Evolutionary conservation across 1,284 basidiomycete species (phyloP).

Genomic region (Singerocomus rubriflavus): DNA sequence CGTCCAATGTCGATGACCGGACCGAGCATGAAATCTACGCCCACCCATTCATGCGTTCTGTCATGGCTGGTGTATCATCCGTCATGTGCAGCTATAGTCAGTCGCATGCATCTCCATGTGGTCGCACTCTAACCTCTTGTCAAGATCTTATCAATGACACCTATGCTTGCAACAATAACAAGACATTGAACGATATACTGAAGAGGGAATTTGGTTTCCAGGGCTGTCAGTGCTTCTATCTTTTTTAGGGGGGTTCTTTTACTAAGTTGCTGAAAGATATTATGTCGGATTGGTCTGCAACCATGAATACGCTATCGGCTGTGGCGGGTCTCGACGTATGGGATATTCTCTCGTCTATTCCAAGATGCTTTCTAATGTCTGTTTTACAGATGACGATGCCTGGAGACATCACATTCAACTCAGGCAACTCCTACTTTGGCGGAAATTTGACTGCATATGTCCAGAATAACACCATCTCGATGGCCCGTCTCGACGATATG

Average conservation of each 20-base stretch:
- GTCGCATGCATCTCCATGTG: slow-evolving; percentile 11
- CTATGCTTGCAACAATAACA: slow-evolving; percentile 53
- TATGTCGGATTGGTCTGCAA: slow-evolving; percentile 45
- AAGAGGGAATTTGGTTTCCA: slow-evolving; percentile 60
- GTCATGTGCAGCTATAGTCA: slow-evolving; percentile 76
- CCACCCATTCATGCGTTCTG: slow-evolving; percentile 48
- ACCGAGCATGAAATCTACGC: slow-evolving; percentile 62
- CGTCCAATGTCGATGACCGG: slow-evolving; percentile 61
- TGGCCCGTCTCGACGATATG: slow-evolving; percentile 61
- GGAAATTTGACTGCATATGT: slow-evolving; percentile 41
- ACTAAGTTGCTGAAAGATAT: slow-evolving; percentile 18
- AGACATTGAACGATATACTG: slow-evolving; percentile 51
- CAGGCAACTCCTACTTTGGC: slow-evolving; percentile 42
- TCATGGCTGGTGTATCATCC: slow-evolving; percentile 57
- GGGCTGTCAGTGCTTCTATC: slow-evolving; percentile 38
- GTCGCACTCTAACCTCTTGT: slow-evolving; percentile 5
- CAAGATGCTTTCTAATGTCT: not conserved
- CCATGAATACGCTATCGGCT: slow-evolving; percentile 34
- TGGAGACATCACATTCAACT: slow-evolving; percentile 37
- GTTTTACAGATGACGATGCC: slow-evolving; percentile 38
- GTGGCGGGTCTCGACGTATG: slow-evolving; percentile 48
- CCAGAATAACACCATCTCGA: slow-evolving; percentile 35
- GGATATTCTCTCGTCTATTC: not conserved
- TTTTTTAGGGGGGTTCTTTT: not conserved
- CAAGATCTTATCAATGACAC: slow-evolving; percentile 44